phyloP scores from a whole-genome alignment of 2,329 filamentous ascomycete genomes.

The Aspergillus viridinutans region DNA sequence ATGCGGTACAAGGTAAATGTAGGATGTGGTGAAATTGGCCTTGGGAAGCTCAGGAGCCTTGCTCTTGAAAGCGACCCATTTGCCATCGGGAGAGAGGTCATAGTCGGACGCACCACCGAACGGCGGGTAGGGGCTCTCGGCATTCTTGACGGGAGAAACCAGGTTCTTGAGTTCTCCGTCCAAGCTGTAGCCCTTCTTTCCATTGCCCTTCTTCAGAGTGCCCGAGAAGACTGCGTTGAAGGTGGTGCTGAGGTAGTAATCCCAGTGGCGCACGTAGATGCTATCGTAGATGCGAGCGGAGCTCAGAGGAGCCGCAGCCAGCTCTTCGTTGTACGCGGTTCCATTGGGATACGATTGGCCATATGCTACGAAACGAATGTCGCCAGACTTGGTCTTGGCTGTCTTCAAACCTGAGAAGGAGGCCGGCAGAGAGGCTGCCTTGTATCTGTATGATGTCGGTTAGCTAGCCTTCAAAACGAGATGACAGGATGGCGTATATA shows the following conservation, averaged over 20 bases:
- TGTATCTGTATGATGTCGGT: constrained; percentile 24
- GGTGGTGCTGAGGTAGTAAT: constrained; percentile 66
- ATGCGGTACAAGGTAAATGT: constrained; percentile 70
- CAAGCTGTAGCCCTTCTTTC: constrained; percentile 37
- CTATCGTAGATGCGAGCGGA: constrained; percentile 68
- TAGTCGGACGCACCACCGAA: constrained; percentile 81
- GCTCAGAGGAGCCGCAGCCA: constrained; percentile 56
- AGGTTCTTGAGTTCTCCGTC: constrained; percentile 55
- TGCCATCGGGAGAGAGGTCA: constrained; percentile 52
- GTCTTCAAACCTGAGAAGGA: constrained; percentile 38
- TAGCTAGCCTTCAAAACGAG: background rate
- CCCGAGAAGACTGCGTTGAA: constrained; percentile 71
- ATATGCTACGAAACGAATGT: constrained; percentile 51
- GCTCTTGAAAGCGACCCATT: constrained; percentile 40
- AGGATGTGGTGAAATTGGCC: constrained; percentile 69
- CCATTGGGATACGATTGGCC: constrained; percentile 66
- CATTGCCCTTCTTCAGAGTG: constrained; percentile 45
- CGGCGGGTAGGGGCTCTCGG: constrained; percentile 50
- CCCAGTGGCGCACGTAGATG: constrained; percentile 80
- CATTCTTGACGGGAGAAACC: constrained; percentile 34
- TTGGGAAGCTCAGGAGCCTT: constrained; percentile 40
- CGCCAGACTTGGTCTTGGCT: constrained; percentile 33
- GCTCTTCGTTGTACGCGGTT: constrained; percentile 62
- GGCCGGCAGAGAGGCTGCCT: constrained; percentile 35
- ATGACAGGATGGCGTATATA: constrained; percentile 12